phyloP scores from a whole-genome alignment of 768 basidiomycete species.

The Tubosaeta sp. region DNA sequence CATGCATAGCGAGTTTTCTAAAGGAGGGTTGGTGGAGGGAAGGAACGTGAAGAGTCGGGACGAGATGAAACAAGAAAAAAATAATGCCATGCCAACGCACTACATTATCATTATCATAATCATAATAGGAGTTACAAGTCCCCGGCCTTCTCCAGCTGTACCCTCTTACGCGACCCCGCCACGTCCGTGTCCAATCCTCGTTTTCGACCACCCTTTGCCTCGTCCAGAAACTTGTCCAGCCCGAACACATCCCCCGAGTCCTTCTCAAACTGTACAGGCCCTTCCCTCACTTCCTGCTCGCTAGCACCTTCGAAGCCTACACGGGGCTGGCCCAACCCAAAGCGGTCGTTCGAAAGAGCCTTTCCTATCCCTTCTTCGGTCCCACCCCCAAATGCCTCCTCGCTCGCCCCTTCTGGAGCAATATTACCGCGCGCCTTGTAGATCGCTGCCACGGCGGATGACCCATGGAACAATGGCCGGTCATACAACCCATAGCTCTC shows the following conservation, averaged over 20 bases:
- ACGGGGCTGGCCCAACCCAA: constrained; percentile 78
- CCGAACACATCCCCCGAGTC: constrained; percentile 97
- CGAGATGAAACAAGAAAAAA: neutral
- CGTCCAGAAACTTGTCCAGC: constrained; percentile 93
- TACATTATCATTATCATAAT: no score
- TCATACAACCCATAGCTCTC: constrained; percentile 96
- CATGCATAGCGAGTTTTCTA: constrained; percentile 20
- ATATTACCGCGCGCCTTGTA: constrained; percentile 94
- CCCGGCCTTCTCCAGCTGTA: constrained; percentile 62
- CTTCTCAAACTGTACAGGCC: constrained; percentile 98
- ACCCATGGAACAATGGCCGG: constrained; percentile 92
- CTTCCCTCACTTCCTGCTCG: constrained; percentile 81
- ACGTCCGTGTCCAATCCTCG: constrained; percentile 75
- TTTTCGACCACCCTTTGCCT: constrained; percentile 94
- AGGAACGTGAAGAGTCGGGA: constrained; percentile 15
- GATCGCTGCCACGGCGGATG: constrained; percentile 97
- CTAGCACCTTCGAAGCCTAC: constrained; percentile 90
- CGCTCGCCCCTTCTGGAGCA: constrained; percentile 61
- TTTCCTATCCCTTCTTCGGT: constrained; percentile 93
- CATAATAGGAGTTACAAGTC: constrained; percentile 37
- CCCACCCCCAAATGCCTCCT: constrained; percentile 91
- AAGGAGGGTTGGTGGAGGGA: constrained; percentile 3
- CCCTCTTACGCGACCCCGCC: constrained; percentile 65
- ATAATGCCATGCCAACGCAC: constrained; percentile 18
- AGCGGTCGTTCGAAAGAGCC: constrained; percentile 91